phyloP scores from a whole-genome alignment of 495 filamentous ascomycete species.

The Penicillium cosmopolitanum region DNA sequence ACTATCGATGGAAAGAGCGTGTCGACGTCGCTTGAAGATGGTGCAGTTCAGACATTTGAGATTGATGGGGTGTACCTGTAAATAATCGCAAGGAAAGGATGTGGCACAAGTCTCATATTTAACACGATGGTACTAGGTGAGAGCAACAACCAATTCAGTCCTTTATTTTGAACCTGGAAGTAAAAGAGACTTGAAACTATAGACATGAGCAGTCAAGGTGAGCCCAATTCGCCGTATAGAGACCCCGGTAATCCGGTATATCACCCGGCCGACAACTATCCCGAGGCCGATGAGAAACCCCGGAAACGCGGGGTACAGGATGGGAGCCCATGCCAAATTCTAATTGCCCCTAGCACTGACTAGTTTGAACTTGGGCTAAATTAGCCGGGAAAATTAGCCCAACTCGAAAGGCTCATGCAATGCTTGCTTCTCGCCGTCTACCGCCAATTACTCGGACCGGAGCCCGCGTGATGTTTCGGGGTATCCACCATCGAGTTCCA shows the following conservation, averaged over 20 bases:
- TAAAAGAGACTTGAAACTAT: too few relatives aligned
- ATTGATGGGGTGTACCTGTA: conserved; percentile 9
- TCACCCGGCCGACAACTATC: background rate
- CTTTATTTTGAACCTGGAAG: too few relatives aligned
- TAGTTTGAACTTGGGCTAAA: background rate
- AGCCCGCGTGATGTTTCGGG: conserved; percentile 1
- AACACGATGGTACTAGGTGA: too few relatives aligned
- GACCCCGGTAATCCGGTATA: background rate
- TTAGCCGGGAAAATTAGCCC: background rate
- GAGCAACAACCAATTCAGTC: too few relatives aligned
- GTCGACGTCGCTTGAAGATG: conserved; percentile 10
- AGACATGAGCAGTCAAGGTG: too few relatives aligned
- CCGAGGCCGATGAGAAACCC: conserved; percentile 2
- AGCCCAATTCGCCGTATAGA: background rate
- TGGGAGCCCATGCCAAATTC: too few relatives aligned
- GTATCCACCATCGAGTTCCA: background rate
- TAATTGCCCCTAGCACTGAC: background rate
- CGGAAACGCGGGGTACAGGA: background rate
- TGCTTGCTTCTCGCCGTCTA: background rate
- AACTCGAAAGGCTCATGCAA: background rate
- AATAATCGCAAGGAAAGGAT: background rate
- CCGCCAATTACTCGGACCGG: background rate
- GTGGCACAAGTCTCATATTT: too few relatives aligned
- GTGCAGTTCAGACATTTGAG: conserved; percentile 21
- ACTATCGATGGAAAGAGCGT: conserved; percentile 4